Evolutionary conservation across 1,284 basidiomycete genomes (phyloP), one percentile per base, ranked within the genome.

Genomic region (Leccinum pseudoinsigne): DNA sequence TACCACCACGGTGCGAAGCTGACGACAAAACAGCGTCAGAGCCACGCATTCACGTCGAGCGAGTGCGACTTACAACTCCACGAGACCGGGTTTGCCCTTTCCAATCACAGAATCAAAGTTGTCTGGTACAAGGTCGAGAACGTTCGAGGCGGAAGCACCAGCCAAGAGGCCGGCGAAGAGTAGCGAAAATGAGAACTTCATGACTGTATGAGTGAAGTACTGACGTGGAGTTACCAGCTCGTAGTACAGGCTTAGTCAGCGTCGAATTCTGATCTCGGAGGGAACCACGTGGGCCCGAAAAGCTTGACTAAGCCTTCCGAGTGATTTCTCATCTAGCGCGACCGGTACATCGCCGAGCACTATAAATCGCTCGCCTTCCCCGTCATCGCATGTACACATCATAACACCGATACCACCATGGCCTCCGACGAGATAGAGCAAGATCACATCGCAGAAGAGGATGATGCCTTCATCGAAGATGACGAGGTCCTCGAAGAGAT

Each of bases 1-100:
- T 80, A 91, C 89, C 89, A 93, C 91, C 91, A 93, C 5, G 91
- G 89, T 23, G 91, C 92, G 69, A 88, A 93, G 77, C 90, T 93
- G 63, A 1, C 55, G 11, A 18, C 0, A 51, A 16, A 40, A 26
- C 42, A n/a, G 8, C 1, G 64, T 74, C 53, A 51, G 10, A 28
- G 2, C 5, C 28, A 9, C 4, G 2, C 0, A 4, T 54, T 18
- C 28, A 11, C 16, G 14, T 38, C 5, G 23, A 62, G 45, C 21
- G 21, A 47, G 11, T 50, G 40, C 9, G n/a, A 84, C 92, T 78
- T 71, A 95, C 90, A 96, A 96, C 78, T 95, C 94, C 31, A 96
- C 92, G 51, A 95, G 82, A 68, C 90, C 93, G 60, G 90, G 87
- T 74, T 87, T 93, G 64, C 90, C 92, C 66, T 89, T 76, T 47